These are phyloP conservation scores for Clavispora carvajalis DNA, from an alignment of 805 yeast genomes.

Conservation along the genomic window DNA sequence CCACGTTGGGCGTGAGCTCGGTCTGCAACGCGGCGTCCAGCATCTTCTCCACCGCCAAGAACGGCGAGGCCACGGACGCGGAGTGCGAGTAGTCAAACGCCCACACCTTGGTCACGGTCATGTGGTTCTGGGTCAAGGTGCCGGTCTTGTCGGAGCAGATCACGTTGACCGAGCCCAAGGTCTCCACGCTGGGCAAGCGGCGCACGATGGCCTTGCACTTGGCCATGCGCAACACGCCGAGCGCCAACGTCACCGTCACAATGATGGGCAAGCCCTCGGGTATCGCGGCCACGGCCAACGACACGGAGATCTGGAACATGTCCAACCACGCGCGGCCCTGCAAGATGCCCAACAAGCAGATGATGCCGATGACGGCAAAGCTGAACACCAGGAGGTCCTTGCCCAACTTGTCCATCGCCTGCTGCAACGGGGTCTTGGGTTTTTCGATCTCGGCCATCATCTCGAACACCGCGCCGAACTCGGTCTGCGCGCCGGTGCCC, in stretches of 20 bases:
- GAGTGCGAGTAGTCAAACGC: conserved; percentile 51
- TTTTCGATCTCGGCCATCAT: conserved; percentile 95
- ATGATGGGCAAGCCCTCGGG: conserved; percentile 98
- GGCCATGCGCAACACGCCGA: conserved; percentile 97
- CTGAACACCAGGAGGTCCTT: conserved; percentile 81
- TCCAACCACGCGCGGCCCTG: conserved; percentile 96
- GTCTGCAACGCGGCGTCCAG: conserved; percentile 36
- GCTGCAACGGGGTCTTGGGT: conserved; percentile 96
- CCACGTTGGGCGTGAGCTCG: conserved; percentile 51
- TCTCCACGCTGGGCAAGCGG: conserved; percentile 91
- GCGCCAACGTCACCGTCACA: conserved; percentile 93
- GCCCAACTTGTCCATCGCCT: conserved; percentile 93
- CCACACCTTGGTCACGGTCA: conserved; percentile 86
- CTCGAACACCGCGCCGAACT: conserved; percentile 89
- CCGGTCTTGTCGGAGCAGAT: conserved; percentile 92
- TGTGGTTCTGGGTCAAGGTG: conserved; percentile 83
- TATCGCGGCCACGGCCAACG: conserved; percentile 97
- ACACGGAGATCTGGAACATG: conserved; percentile 96
- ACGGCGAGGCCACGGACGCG: conserved; percentile 34
- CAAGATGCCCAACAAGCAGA: conserved; percentile 80
- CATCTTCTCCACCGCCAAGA: conserved; percentile 44
- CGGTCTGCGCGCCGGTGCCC: conserved; percentile 85
- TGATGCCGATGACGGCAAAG: conserved; percentile 84
- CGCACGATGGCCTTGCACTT: conserved; percentile 89
- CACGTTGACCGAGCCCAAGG: conserved; percentile 90